These are phyloP conservation scores for Pyrenochaeta sp. DNA, from an alignment of 2,329 filamentous ascomycete species.

Conservation along the genomic window DNA sequence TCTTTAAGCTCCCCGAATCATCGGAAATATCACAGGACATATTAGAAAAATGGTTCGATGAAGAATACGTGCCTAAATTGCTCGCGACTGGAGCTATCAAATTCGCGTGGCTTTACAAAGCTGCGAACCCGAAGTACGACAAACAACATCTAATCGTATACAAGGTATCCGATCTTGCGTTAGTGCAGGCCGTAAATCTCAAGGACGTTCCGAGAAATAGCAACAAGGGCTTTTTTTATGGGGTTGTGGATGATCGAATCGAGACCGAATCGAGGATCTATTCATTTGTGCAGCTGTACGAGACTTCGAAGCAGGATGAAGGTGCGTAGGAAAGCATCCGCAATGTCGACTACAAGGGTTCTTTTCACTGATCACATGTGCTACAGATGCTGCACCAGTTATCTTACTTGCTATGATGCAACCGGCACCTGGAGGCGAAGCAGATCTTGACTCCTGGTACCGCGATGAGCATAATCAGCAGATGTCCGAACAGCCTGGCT, in stretches of 20 bases:
- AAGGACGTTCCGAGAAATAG: constrained; percentile 27
- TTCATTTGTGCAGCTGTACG: constrained; percentile 27
- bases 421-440: constrained; percentile 27
- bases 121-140: constrained; percentile 25
- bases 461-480: constrained; percentile 44
- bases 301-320: constrained; percentile 24
- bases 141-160: constrained; percentile 37
- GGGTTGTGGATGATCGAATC: constrained; percentile 26
- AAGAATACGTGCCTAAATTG: constrained; percentile 32
- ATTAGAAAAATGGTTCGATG: constrained; percentile 34
- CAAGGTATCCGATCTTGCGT: constrained; percentile 31
- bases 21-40: constrained; percentile 27
- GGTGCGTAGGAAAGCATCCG: constrained; percentile 13
- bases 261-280: constrained; percentile 32
- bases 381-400: constrained; percentile 24
- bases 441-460: constrained; percentile 43
- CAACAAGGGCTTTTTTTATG: constrained; percentile 22
- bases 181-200: constrained; percentile 23
- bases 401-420: constrained; percentile 43
- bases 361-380: neutral
- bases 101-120: constrained; percentile 30
- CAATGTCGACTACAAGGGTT: neutral
- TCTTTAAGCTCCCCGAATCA: constrained; percentile 22
- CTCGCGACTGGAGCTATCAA: constrained; percentile 26
- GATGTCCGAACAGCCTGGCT: constrained; percentile 41